These are phyloP conservation scores for Paspalum vaginatum DNA, from an alignment of 176 grass and related monocot genomes.

Conservation along the genomic window DNA sequence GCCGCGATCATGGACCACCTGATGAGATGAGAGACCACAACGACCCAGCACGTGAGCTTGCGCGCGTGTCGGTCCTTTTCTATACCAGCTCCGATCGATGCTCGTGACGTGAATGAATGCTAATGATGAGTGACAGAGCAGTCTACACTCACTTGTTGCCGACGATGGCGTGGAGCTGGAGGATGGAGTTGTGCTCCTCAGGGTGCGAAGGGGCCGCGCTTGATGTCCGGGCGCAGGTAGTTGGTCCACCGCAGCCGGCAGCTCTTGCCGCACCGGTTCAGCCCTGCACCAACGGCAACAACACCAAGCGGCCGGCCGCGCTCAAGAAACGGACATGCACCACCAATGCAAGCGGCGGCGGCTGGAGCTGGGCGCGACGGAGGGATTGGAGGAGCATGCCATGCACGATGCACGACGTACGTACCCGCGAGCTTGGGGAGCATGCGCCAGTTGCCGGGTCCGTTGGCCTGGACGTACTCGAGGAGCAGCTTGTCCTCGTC, in stretches of 20 bases:
- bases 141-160: conserved; percentile 76
- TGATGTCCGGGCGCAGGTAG: conserved; percentile 98
- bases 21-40: conserved; percentile 46
- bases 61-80: too few species aligned
- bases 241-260: conserved; percentile 98
- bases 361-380: not conserved
- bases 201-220: conserved; percentile 80
- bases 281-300: conserved; percentile 45
- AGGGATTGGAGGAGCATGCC: not conserved
- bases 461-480: conserved; percentile 81
- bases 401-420: not conserved
- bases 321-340: not conserved
- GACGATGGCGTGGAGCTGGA: conserved; percentile 93
- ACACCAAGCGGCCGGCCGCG: not conserved
- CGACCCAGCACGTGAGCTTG: not conserved
- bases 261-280: conserved; percentile 97
- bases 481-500: conserved; percentile 97
- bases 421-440: conserved; percentile 94
- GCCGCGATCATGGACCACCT: conserved; percentile 98
- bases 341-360: not conserved
- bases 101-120: not conserved
- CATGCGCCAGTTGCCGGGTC: conserved; percentile 82
- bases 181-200: conserved; percentile 92
- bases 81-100: not conserved
- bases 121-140: not conserved